Evolutionary conservation across 139 green algal species (phyloP).

Genomic region (Zygnema circumcarinatum): DNA sequence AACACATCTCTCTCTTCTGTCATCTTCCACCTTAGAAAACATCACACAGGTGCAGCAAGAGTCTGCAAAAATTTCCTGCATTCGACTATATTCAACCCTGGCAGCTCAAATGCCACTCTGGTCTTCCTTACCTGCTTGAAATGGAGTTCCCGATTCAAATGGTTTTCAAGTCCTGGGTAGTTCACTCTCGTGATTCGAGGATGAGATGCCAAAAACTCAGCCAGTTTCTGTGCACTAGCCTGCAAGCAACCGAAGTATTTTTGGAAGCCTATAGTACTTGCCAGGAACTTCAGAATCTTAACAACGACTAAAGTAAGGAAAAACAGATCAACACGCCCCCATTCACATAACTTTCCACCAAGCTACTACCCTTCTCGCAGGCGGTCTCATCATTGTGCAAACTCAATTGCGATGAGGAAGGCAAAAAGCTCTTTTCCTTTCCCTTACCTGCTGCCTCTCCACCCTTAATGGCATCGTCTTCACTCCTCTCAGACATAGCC

Average conservation of each 20-base stretch:
- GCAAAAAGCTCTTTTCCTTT: too few relatives aligned
- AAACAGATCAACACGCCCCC: too few relatives aligned
- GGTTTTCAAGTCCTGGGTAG: slow-evolving; percentile 78
- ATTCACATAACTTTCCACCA: too few relatives aligned
- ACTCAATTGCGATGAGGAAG: too few relatives aligned
- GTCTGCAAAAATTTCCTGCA: too few relatives aligned
- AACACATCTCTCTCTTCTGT: not conserved
- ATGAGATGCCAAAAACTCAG: slow-evolving; percentile 81
- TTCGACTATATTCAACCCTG: too few relatives aligned
- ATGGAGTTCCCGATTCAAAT: slow-evolving; percentile 63
- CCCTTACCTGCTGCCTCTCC: slow-evolving; percentile 72
- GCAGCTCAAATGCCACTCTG: too few relatives aligned
- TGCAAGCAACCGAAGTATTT: slow-evolving; percentile 13
- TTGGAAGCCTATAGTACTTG: not conserved
- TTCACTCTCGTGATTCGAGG: slow-evolving; percentile 86
- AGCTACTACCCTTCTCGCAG: too few relatives aligned
- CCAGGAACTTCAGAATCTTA: too few relatives aligned
- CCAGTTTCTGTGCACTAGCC: slow-evolving; percentile 72
- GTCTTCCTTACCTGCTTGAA: slow-evolving; percentile 60
- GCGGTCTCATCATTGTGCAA: too few relatives aligned
- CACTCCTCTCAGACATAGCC: slow-evolving; percentile 90
- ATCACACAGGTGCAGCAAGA: too few relatives aligned
- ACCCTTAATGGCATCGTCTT: slow-evolving; percentile 98
- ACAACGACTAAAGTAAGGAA: too few relatives aligned
- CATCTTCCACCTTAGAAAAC: not conserved